phyloP scores from a whole-genome alignment of 1,284 basidiomycete species.

The Macrocystidia cucumis region DNA sequence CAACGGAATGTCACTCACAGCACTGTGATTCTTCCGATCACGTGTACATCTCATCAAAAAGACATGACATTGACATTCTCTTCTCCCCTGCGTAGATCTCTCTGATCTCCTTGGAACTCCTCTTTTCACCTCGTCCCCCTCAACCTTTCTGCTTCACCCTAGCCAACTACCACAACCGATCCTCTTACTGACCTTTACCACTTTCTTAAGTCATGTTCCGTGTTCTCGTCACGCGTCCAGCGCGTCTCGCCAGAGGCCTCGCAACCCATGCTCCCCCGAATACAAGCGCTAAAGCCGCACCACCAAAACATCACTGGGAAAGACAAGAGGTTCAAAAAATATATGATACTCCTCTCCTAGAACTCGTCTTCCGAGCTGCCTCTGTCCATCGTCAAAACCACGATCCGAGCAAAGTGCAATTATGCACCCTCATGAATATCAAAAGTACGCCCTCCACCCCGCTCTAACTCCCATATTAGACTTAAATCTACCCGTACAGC shows the following conservation, averaged over 20 bases:
- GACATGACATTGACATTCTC: too few relatives aligned
- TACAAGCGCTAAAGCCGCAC: conserved; percentile 15
- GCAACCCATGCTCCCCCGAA: conserved; percentile 50
- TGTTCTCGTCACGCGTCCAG: conserved; percentile 12
- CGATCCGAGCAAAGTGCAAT: conserved; percentile 85
- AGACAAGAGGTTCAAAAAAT: conserved; percentile 69
- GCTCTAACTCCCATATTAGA: conserved; percentile 16
- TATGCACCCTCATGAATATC: conserved; percentile 98
- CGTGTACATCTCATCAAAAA: too few relatives aligned
- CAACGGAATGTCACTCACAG: too few relatives aligned
- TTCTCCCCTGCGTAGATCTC: too few relatives aligned
- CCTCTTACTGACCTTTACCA: too few relatives aligned
- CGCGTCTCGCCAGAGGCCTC: conserved; percentile 33
- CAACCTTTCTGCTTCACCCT: too few relatives aligned
- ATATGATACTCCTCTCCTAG: conserved; percentile 77
- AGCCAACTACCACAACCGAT: too few relatives aligned
- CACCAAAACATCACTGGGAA: conserved; percentile 49
- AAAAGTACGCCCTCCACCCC: conserved; percentile 67
- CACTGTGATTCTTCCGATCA: too few relatives aligned
- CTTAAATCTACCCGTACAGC: conserved; percentile 36
- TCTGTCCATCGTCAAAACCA: conserved; percentile 82
- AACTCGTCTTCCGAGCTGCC: conserved; percentile 82
- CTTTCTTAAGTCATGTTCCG: too few relatives aligned
- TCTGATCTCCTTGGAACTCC: too few relatives aligned
- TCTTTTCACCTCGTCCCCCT: too few relatives aligned